Evolutionary conservation across 1,284 basidiomycete species (phyloP).

Genomic region (Pseudozyma hubeiensis): DNA sequence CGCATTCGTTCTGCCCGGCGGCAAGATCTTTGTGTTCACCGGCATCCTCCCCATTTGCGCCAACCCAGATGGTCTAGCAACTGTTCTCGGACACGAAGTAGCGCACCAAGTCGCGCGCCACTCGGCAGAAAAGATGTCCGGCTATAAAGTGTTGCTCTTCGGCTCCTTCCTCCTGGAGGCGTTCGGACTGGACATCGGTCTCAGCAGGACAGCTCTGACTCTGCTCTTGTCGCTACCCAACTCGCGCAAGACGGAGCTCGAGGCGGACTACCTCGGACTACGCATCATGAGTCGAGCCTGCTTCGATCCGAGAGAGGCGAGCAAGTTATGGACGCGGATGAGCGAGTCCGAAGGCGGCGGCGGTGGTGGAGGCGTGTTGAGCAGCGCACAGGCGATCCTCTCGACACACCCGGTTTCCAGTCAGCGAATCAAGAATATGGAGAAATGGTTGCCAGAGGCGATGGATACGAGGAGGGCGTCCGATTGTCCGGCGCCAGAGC

Average conservation of each 20-base stretch:
- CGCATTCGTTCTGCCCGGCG: conserved; percentile 81
- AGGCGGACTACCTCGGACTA: conserved; percentile 81
- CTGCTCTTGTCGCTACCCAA: conserved; percentile 81
- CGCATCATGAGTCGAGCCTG: conserved; percentile 75
- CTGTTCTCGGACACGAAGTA: conserved; percentile 85
- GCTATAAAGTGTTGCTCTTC: conserved; percentile 58
- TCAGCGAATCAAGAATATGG: conserved; percentile 55
- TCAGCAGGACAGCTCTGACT: conserved; percentile 70
- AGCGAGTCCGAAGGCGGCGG: conserved; percentile 32
- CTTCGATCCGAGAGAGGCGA: conserved; percentile 80
- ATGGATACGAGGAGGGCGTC: conserved; percentile 18
- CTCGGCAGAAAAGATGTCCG: conserved; percentile 64
- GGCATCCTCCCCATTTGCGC: conserved; percentile 84
- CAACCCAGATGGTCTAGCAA: conserved; percentile 85
- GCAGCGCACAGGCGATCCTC: conserved; percentile 42
- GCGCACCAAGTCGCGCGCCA: conserved; percentile 75
- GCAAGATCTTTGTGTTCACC: conserved; percentile 83
- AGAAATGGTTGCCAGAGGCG: conserved; percentile 55
- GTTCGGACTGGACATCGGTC: conserved; percentile 54
- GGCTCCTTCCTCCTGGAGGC: conserved; percentile 48
- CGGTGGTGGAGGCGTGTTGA: conserved; percentile 15
- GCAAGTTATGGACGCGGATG: conserved; percentile 57
- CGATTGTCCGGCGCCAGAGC: conserved; percentile 28
- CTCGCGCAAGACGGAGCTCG: conserved; percentile 81
- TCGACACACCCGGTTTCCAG: conserved; percentile 60